Evolutionary conservation across 1,284 basidiomycete species (phyloP), one percentile per base, ranked within the genome.

Genomic region (Pyrrhoderma lamaoense): DNA sequence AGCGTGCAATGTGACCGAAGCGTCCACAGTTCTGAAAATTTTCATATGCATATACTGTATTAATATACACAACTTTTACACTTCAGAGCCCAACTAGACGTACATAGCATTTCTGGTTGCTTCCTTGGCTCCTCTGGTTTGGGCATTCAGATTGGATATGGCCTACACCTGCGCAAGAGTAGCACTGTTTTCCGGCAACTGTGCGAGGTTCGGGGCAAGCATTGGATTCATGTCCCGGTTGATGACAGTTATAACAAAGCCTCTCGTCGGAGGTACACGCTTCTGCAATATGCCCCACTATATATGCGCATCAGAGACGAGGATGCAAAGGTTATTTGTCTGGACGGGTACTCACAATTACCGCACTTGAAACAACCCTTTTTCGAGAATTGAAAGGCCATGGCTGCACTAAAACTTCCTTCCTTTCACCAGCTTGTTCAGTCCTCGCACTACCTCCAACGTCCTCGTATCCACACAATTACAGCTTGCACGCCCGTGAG

Each of bases 171-270:
- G 85, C 82, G 64, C 87, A 89, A 23, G 79, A 80, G 65, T 87
- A 89, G 67, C 87, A 85, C 66, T 89, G 86, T 70, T 89, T 90
- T 51, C 82, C 78, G 54, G 80, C 76, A 43, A 76, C 76, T 19
- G 82, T 85, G 58, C 89, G 80, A 46, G 90, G 91, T 60, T 82
- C 81, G 42, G 90, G 87, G 67, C 92, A 95, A 54, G 84, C 82
- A 56, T 85, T 85, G 36, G 87, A 90, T 70, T 94, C 91, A 64
- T 94, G 92, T 21, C 90, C 91, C 13, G 89, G 87, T 67, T 89
- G 84, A 60, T 85, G 81, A 67, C 91, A 94, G 67, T 93, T 94
- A 73, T 92, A 94, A 73, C 91, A 94, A 55, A 94, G 79, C 59
- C 89, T 81, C 65, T 86, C 80, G 61, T 87, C 85, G 57, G 87